Evolutionary conservation across 2,329 filamentous ascomycete genomes (phyloP).

Genomic region (Pseudonectria buxi): DNA sequence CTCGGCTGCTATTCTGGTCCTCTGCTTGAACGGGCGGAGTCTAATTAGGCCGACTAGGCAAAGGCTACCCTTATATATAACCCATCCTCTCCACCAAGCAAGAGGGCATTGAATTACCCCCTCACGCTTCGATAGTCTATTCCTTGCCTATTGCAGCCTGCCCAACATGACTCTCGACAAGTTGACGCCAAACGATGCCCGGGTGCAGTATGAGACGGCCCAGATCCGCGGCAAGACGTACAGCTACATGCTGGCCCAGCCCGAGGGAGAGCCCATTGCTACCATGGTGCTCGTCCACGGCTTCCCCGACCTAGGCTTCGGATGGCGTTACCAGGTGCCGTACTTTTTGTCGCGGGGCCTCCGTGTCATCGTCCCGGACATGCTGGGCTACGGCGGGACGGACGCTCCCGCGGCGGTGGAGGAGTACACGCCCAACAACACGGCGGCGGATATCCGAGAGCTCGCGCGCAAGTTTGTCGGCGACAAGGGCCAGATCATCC

Average conservation of each 20-base stretch:
- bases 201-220: conserved; percentile 57
- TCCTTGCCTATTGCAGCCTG: not conserved
- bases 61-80: too few relatives aligned
- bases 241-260: conserved; percentile 53
- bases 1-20: too few relatives aligned
- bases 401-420: conserved; percentile 55
- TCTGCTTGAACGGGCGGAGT: too few relatives aligned
- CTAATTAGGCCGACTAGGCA: too few relatives aligned
- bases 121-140: too few relatives aligned
- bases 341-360: conserved; percentile 64
- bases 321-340: conserved; percentile 88
- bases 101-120: too few relatives aligned
- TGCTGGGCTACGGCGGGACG: conserved; percentile 79
- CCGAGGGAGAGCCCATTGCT: conserved; percentile 35
- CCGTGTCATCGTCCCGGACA: conserved; percentile 76
- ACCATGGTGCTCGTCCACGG: conserved; percentile 61
- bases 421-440: conserved; percentile 65
- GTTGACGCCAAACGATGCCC: conserved; percentile 58
- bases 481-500: conserved; percentile 53
- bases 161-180: conserved; percentile 50
- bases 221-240: conserved; percentile 65
- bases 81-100: too few relatives aligned
- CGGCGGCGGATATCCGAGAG: conserved; percentile 67
- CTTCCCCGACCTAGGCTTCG: conserved; percentile 75
- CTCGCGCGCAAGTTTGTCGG: conserved; percentile 53